Conservation (phyloP, 352 stramenopile genomes). For the Pythium apleroticum region DNA sequence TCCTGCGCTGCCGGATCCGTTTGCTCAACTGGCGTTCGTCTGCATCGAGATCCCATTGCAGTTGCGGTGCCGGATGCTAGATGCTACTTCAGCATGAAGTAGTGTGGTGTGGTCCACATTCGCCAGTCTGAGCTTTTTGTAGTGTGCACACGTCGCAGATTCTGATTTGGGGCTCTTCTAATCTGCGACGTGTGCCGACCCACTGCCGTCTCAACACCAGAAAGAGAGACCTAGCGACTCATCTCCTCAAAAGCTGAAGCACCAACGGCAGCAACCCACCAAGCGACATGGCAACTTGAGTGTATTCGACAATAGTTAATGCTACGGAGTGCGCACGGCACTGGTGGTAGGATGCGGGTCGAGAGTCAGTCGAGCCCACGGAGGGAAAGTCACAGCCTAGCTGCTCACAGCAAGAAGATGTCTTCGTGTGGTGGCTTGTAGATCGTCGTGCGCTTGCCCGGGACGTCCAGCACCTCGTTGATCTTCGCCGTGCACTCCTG, state of each 20-base stretch:
- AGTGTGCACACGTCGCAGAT: conserved; percentile 27
- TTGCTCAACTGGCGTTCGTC: conserved; percentile 22
- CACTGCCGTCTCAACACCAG: conserved; percentile 6
- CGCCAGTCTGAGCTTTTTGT: not conserved
- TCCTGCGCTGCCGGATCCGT: not conserved
- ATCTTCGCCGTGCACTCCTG: conserved; percentile 83
- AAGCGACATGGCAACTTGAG: not conserved
- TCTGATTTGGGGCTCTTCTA: not conserved
- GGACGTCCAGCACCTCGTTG: conserved; percentile 84
- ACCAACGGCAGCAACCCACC: not conserved
- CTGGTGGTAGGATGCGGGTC: not conserved
- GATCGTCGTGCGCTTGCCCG: conserved; percentile 84
- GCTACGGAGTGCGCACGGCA: conserved; percentile 2
- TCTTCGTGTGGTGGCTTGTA: conserved; percentile 80
- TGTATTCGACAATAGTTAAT: conserved; percentile 28
- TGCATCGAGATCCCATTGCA: conserved; percentile 21
- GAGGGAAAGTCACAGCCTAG: not conserved
- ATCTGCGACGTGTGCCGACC: conserved; percentile 7
- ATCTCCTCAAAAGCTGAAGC: conserved; percentile 4
- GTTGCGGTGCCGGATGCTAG: conserved; percentile 13
- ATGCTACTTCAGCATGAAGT: conserved; percentile 29
- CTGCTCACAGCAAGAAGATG: conserved; percentile 80
- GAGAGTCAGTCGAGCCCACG: not conserved
- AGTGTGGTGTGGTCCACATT: conserved; percentile 20
- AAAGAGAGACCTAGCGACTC: not conserved